Evolutionary conservation across 495 filamentous ascomycete species (phyloP).

Genomic region (Penicillium arizonense): DNA sequence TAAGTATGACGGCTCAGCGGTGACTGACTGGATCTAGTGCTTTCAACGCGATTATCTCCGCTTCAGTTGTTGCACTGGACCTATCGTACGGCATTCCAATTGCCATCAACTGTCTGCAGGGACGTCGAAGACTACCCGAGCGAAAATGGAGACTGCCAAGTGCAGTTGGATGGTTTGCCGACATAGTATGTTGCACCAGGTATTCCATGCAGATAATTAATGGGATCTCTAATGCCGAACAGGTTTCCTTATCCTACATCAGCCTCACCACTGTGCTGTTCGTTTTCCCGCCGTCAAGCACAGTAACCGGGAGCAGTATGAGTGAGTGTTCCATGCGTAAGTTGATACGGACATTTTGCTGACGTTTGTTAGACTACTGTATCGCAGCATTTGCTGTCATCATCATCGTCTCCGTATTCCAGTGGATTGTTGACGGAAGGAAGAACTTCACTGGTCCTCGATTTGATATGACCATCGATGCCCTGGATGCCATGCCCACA

Average conservation of each 20-base stretch:
- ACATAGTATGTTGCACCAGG: conserved; percentile 44
- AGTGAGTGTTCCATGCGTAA: conserved; percentile 36
- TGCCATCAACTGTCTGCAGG: conserved; percentile 60
- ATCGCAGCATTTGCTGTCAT: conserved; percentile 70
- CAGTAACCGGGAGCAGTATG: conserved; percentile 66
- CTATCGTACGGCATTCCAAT: conserved; percentile 71
- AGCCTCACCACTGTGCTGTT: conserved; percentile 70
- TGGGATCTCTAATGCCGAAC: background rate
- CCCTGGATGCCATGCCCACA: conserved; percentile 3
- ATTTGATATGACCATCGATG: conserved; percentile 34
- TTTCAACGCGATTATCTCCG: conserved; percentile 64
- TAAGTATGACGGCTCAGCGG: background rate
- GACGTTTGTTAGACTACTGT: conserved; percentile 49
- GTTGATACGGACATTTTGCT: too few species aligned
- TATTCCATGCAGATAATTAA: conserved; percentile 12
- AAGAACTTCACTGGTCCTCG: conserved; percentile 65
- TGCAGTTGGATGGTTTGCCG: conserved; percentile 58
- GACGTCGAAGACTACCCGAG: conserved; percentile 57
- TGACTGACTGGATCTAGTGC: conserved; percentile 25
- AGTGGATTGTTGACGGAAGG: conserved; percentile 67
- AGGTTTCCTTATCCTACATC: conserved; percentile 63
- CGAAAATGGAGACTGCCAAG: conserved; percentile 58
- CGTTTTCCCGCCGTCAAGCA: conserved; percentile 64
- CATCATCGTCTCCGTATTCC: conserved; percentile 58
- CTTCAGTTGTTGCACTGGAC: conserved; percentile 66